phyloP scores from a whole-genome alignment of 2,329 filamentous ascomycete genomes.

The Aspergillus quadrilineatus region DNA sequence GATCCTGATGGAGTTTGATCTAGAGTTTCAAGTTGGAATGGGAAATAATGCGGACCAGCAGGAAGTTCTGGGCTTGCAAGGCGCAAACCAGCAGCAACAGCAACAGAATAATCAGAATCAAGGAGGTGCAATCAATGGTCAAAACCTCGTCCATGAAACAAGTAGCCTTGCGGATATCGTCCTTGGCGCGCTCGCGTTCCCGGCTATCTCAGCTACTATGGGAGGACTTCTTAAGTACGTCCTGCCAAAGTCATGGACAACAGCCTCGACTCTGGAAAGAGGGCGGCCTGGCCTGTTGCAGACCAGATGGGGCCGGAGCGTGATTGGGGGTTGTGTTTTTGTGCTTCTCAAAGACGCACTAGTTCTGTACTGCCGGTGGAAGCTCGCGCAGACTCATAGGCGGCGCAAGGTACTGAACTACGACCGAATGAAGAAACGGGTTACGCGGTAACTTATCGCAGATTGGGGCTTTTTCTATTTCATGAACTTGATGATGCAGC shows the following conservation, averaged over 20 bases:
- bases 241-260: slow-evolving; percentile 68
- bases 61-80: slow-evolving; percentile 28
- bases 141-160: slow-evolving; percentile 54
- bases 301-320: slow-evolving; percentile 81
- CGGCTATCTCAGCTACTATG: slow-evolving; percentile 73
- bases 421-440: slow-evolving; percentile 42
- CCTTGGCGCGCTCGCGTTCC: slow-evolving; percentile 73
- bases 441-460: slow-evolving; percentile 10
- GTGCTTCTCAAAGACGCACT: slow-evolving; percentile 75
- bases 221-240: slow-evolving; percentile 70
- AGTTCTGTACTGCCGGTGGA: slow-evolving; percentile 58
- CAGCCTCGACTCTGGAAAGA: slow-evolving; percentile 37
- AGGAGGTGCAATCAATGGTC: slow-evolving; percentile 33
- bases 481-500: slow-evolving; percentile 21
- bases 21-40: slow-evolving; percentile 53
- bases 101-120: slow-evolving; percentile 26
- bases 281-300: slow-evolving; percentile 69
- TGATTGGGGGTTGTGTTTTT: slow-evolving; percentile 85
- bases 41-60: slow-evolving; percentile 41
- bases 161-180: slow-evolving; percentile 59
- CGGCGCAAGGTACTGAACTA: slow-evolving; percentile 50
- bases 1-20: slow-evolving; percentile 49
- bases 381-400: slow-evolving; percentile 48
- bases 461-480: slow-evolving; percentile 1
- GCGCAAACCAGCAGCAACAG: slow-evolving; percentile 25